phyloP scores from a whole-genome alignment of 768 basidiomycete genomes.

The Filobasidium floriforme region DNA sequence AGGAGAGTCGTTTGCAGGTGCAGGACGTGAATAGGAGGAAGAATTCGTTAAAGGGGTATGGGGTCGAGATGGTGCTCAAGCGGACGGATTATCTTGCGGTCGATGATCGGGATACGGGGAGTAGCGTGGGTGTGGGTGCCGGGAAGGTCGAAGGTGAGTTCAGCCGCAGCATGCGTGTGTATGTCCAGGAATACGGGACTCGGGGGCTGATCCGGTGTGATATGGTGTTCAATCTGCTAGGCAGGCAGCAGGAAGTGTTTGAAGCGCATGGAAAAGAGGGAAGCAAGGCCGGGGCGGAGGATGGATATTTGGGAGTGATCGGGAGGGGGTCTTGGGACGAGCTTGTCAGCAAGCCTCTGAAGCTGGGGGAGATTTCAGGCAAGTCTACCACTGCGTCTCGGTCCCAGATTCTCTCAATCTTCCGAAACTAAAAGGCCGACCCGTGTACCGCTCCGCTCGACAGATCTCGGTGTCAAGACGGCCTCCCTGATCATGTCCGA shows the following conservation, averaged over 20 bases:
- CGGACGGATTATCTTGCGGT: conserved; percentile 93
- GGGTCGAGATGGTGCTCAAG: conserved; percentile 85
- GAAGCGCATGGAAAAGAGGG: not conserved
- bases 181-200: too few relatives aligned
- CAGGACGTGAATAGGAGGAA: not conserved
- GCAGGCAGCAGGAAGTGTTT: conserved; percentile 6
- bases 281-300: not conserved
- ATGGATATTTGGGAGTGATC: conserved; percentile 23
- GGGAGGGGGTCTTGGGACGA: conserved; percentile 38
- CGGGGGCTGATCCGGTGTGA: not conserved
- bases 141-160: not conserved
- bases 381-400: conserved; percentile 25
- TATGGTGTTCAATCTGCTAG: not conserved
- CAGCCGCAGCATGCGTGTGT: too few relatives aligned
- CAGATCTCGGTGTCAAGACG: conserved; percentile 62
- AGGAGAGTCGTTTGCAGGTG: not conserved
- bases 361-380: conserved; percentile 53
- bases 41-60: conserved; percentile 70
- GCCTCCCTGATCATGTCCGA: conserved; percentile 67
- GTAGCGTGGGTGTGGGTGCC: not conserved
- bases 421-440: too few relatives aligned
- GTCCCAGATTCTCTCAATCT: too few relatives aligned
- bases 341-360: conserved; percentile 30
- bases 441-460: too few relatives aligned
- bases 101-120: conserved; percentile 61